Base-by-base conservation (phyloP, 768 basidiomycete species). In the Psilocybe tampanensis region DNA sequence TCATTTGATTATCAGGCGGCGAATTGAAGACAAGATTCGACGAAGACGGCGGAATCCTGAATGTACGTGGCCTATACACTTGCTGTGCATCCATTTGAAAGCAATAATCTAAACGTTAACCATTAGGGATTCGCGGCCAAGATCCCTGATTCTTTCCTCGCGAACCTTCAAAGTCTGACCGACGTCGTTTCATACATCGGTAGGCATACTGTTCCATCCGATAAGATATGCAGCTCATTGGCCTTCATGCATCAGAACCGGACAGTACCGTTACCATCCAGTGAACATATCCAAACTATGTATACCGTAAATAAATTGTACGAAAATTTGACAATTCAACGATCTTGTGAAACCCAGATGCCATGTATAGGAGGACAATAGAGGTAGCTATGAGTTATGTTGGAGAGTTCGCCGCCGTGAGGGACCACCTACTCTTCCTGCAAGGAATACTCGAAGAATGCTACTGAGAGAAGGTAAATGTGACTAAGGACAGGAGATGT, bases 261-360 rank as follows among this genome's bases (percentile, higher is more conserved):
- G 66, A 68, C 44, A 54, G 64, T 42, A 45, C 58, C 26, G 64
- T 68, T 32, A 63, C 59, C 26, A 68, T 50, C 17, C 66, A 67
- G 58, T 61, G 47, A 54, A 49, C 41, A n/a, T n/a, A 22, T 33
- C 13, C 24, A 29, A n/a, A n/a, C n/a, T n/a, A n/a, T n/a, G n/a
- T 29, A 9, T 29, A 29, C 29, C 29, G 9, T 29, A 29, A 5
- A 29, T 9, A 29, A n/a, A n/a, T n/a, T n/a, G n/a, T n/a, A n/a
- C n/a, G n/a, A n/a, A n/a, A n/a, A n/a, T n/a, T n/a, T n/a, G n/a
- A n/a, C n/a, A n/a, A n/a, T n/a, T n/a, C n/a, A n/a, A n/a, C n/a
- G n/a, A n/a, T n/a, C n/a, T n/a, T n/a, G n/a, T n/a, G n/a, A n/a
- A n/a, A n/a, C n/a, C n/a, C n/a, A n/a, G n/a, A n/a, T n/a, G n/a